Percentiles rank a stretch among this genome's conserved stretches.
Conservation (phyloP, 1,284 basidiomycete genomes). For the Ustanciosporium gigantosporum region DNA sequence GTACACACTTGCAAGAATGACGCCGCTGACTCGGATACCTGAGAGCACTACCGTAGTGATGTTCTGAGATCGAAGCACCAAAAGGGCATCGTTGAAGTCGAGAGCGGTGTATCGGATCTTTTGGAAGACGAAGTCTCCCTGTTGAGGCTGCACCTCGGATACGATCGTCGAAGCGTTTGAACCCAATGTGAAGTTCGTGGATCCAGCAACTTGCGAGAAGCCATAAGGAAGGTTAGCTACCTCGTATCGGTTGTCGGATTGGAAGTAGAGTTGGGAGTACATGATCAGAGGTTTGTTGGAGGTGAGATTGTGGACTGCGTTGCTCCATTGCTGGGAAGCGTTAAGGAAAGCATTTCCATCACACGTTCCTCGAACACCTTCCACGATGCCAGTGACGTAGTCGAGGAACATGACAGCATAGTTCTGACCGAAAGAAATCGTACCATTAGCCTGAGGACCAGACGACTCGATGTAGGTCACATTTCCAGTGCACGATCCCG, state of each 20-base stretch:
- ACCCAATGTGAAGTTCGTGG: background rate
- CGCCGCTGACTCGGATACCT: background rate
- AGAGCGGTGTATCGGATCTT: background rate
- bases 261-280: background rate
- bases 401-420: background rate
- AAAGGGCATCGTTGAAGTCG: slow-evolving; percentile 1
- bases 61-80: background rate
- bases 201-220: background rate
- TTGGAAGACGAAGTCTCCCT: slow-evolving; percentile 1
- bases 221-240: background rate
- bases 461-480: slow-evolving; percentile 1
- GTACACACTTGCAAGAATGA: background rate
- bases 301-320: background rate
- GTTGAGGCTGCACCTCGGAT: background rate
- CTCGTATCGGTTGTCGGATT: background rate
- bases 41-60: background rate
- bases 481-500: background rate
- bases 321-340: background rate
- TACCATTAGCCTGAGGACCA: background rate
- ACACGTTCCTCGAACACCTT: background rate
- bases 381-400: slow-evolving; percentile 1
- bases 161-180: background rate
- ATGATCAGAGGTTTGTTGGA: background rate
- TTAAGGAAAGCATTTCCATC: background rate
- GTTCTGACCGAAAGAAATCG: background rate